A percentile compares a stretch with the other conserved stretches of the same genome.
phyloP scores from a whole-genome alignment of 345 rosid species.

The Balakata baccata region DNA sequence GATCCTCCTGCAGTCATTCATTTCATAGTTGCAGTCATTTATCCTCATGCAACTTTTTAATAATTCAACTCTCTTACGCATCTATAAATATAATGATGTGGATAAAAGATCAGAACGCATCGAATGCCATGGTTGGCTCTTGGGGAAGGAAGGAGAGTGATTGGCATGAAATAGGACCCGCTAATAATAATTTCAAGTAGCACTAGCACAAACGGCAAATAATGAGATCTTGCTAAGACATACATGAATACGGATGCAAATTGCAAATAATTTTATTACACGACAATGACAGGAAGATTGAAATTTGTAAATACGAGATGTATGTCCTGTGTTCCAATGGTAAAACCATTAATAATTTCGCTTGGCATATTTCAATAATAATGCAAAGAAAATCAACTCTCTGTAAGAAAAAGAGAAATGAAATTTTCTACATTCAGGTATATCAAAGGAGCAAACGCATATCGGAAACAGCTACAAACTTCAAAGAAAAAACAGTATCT shows the following conservation, averaged over 20 bases:
- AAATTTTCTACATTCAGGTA: background rate
- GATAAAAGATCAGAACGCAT: background rate
- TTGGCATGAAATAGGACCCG: too few relatives aligned
- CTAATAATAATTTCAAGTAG: too few relatives aligned
- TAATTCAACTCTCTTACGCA: background rate
- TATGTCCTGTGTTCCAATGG: background rate
- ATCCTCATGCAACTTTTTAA: background rate
- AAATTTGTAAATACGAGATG: background rate
- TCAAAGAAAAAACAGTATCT: background rate
- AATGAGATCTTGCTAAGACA: background rate
- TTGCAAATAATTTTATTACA: too few relatives aligned
- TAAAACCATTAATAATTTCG: background rate
- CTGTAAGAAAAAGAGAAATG: background rate
- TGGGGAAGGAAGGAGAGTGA: too few relatives aligned
- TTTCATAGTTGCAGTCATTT: constrained; percentile 7
- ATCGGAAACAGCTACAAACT: background rate
- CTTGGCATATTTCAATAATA: background rate
- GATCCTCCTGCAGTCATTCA: constrained; percentile 55
- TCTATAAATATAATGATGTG: background rate
- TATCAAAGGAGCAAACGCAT: too few relatives aligned
- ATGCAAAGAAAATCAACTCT: background rate
- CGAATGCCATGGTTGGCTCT: too few relatives aligned
- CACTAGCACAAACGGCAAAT: background rate
- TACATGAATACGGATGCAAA: background rate
- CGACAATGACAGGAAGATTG: too few relatives aligned